phyloP scores from a whole-genome alignment of 306 rosid genomes.

The Amphicarpaea edgeworthii region DNA sequence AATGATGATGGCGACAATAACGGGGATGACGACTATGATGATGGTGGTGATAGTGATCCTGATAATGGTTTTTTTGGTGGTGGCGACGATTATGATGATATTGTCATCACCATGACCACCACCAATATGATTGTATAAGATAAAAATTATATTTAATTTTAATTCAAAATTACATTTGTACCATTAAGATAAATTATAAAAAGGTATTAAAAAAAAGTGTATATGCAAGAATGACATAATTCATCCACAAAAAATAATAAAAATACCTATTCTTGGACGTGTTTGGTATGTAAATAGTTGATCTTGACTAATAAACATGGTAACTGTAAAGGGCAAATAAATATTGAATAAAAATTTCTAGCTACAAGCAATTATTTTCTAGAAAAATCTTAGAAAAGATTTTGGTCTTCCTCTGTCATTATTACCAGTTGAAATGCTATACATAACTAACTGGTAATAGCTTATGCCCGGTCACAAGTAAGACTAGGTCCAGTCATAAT shows the following conservation, averaged over 20 bases:
- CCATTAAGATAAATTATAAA: not conserved
- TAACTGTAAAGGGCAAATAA: constrained; percentile 5
- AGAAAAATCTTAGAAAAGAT: constrained; percentile 16
- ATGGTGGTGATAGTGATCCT: too few species aligned
- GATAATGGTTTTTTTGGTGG: too few species aligned
- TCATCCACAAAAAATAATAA: not conserved
- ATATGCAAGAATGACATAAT: not conserved
- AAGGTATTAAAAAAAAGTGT: not conserved
- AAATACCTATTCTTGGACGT: not conserved
- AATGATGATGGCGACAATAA: too few species aligned
- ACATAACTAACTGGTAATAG: constrained; percentile 37
- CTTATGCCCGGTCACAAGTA: constrained; percentile 34
- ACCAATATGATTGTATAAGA: too few species aligned
- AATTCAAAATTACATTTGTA: too few species aligned
- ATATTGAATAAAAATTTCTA: constrained; percentile 10
- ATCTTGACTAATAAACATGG: not conserved
- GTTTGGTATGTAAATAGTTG: constrained; percentile 12
- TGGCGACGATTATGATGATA: too few species aligned
- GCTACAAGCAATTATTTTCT: constrained; percentile 4
- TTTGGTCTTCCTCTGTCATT: constrained; percentile 22
- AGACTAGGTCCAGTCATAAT: constrained; percentile 39
- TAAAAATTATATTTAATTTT: too few species aligned
- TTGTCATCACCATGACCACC: too few species aligned
- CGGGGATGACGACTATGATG: too few species aligned
- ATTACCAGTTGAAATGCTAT: constrained; percentile 27